Evolutionary conservation across 148 eudicot genomes (phyloP).

Genomic region (Cornus suecica): DNA sequence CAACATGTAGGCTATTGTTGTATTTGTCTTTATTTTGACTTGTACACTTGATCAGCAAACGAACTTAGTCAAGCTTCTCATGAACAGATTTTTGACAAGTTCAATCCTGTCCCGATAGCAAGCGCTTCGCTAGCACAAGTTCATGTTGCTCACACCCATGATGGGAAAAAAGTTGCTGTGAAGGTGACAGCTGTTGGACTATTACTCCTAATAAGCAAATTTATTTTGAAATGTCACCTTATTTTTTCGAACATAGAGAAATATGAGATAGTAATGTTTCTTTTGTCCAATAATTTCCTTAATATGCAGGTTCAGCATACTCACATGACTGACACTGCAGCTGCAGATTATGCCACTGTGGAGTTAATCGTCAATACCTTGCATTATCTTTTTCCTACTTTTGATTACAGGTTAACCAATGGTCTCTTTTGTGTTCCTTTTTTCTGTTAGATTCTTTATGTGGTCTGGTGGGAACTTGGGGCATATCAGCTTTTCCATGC

Average conservation of each 20-base stretch:
- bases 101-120: conserved; percentile 93
- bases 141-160: conserved; percentile 72
- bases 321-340: conserved; percentile 99
- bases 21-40: not conserved
- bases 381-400: conserved; percentile 72
- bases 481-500: not conserved
- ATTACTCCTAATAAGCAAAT: conserved; percentile 1
- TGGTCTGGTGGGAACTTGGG: not conserved
- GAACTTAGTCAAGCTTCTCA: conserved; percentile 17
- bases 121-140: conserved; percentile 99
- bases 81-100: conserved; percentile 75
- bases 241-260: not conserved
- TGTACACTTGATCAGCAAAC: conserved; percentile 1
- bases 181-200: conserved; percentile 51
- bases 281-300: conserved; percentile 11
- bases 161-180: conserved; percentile 95
- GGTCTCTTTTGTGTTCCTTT: not conserved
- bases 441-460: not conserved
- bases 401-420: conserved; percentile 78
- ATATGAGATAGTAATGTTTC: not conserved
- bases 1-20: not conserved
- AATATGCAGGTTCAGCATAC: conserved; percentile 84
- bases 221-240: not conserved
- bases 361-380: conserved; percentile 78
- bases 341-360: conserved; percentile 95